Evolutionary conservation across 495 filamentous ascomycete genomes (phyloP).

Genomic region (Entonaema liquescens): DNA sequence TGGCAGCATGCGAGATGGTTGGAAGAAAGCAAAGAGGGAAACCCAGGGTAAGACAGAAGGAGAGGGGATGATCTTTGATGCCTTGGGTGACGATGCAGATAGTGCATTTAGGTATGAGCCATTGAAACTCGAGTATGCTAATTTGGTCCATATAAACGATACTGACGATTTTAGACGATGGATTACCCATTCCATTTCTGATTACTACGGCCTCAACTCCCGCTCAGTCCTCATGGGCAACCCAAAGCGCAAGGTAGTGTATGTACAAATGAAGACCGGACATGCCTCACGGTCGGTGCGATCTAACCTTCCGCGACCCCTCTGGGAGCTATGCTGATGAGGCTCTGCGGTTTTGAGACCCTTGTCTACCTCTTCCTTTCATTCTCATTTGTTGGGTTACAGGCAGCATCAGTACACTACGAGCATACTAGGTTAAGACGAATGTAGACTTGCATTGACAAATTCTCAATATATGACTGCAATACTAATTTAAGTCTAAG

Average conservation of each 20-base stretch:
- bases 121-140: slow-evolving; percentile 16
- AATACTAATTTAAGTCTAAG: not conserved
- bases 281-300: slow-evolving; percentile 22
- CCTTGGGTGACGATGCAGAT: slow-evolving; percentile 72
- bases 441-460: slow-evolving; percentile 2
- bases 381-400: slow-evolving; percentile 6
- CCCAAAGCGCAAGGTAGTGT: slow-evolving; percentile 82
- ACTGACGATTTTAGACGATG: slow-evolving; percentile 69
- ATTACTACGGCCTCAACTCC: slow-evolving; percentile 90
- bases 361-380: not conserved
- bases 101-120: slow-evolving; percentile 80
- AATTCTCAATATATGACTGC: not conserved
- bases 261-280: slow-evolving; percentile 65
- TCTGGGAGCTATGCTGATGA: slow-evolving; percentile 67
- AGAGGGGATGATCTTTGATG: slow-evolving; percentile 82
- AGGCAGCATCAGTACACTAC: slow-evolving; percentile 4
- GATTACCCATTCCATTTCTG: slow-evolving; percentile 91
- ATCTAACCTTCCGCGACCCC: slow-evolving; percentile 63
- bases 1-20: slow-evolving; percentile 73
- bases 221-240: slow-evolving; percentile 81
- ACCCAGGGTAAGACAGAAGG: slow-evolving; percentile 63
- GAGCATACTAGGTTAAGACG: not conserved
- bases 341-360: not conserved
- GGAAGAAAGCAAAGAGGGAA: slow-evolving; percentile 52
- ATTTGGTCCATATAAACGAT: slow-evolving; percentile 34